Evolutionary conservation across 345 rosid species (phyloP).

Genomic region (Clarkia xantiana): DNA sequence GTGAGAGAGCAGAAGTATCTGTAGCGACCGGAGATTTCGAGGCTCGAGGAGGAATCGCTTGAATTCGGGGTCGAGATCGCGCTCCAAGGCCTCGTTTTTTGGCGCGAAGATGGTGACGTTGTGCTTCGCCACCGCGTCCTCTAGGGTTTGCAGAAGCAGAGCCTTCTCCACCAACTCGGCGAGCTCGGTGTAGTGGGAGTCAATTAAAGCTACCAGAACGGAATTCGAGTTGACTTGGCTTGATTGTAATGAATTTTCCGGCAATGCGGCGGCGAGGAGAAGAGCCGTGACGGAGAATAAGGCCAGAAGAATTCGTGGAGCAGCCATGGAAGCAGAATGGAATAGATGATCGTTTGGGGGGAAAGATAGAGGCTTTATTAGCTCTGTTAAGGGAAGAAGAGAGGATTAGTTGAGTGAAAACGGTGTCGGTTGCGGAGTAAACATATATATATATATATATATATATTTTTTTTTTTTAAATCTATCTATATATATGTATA

Average conservation of each 20-base stretch:
- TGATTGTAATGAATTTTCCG: background rate
- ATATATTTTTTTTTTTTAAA: no score
- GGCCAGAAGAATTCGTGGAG: no score
- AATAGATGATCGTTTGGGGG: no score
- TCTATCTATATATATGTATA: no score
- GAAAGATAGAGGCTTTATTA: no score
- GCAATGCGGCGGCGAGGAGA: background rate
- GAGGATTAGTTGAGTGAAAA: no score
- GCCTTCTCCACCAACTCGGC: conserved; percentile 88
- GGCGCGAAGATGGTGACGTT: conserved; percentile 95
- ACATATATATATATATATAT: no score
- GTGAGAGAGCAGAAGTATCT: conserved; percentile 61
- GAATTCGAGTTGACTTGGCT: conserved; percentile 75
- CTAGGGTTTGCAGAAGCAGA: conserved; percentile 69
- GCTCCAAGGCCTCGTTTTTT: conserved; percentile 70
- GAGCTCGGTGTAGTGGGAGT: conserved; percentile 84
- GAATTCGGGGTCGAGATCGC: conserved; percentile 72
- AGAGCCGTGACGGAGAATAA: no score
- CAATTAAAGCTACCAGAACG: conserved; percentile 78
- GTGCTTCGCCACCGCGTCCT: conserved; percentile 65
- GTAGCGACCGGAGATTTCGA: conserved; percentile 66
- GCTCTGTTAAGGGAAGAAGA: no score
- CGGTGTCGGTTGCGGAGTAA: no score
- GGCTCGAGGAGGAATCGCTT: conserved; percentile 89
- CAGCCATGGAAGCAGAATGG: no score